Base-by-base conservation (phyloP, 805 yeast species). In the Citeromyces matritensis region DNA sequence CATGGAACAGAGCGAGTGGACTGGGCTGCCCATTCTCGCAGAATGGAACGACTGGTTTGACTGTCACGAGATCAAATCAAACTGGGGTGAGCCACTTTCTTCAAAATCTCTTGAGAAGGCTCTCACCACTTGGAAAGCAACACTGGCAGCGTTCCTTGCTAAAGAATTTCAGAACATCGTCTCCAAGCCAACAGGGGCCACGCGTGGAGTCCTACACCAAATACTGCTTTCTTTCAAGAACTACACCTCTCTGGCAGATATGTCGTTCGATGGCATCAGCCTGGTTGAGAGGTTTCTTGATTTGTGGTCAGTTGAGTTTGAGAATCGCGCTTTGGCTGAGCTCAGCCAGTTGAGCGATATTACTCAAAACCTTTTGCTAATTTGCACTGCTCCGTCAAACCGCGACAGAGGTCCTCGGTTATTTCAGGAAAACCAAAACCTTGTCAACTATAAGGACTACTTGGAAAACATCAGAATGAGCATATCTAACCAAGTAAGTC, bases 1-100 rank as follows among this genome's bases (percentile, higher is more conserved):
- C 8, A 37, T 17, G 21, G 21, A 17, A 5, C 21, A 17, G 21
- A 17, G 7, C 6, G 21, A 7, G 21, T 17, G 21, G 21, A 15
- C 34, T 5, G 44, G 39, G 30, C 11, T 25, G n/a, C 39, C 53
- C 1, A 33, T 36, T 15, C 42, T 51, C 29, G 39, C 36, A 15
- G 45, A 43, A 29, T 54, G 51, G 49, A 17, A 34, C 3, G 37
- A 37, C 8, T 53, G 57, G 57, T 37, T 55, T 2, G 37, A 42
- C 17, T 34, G 7, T 5, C 7, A 5, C 7, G 6, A 17, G 7
- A 5, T 17, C 7, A 7, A 17, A 17, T 17, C 21, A 17, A 17
- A 17, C 21, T 17, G 21, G 21, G 21, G 6, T 7, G 6, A 17
- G 21, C 7, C 21, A 5, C 6, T 17, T 17, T 17, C 21, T 5